Base-by-base conservation (phyloP, 768 basidiomycete species). In the Lyophyllum atratum region DNA sequence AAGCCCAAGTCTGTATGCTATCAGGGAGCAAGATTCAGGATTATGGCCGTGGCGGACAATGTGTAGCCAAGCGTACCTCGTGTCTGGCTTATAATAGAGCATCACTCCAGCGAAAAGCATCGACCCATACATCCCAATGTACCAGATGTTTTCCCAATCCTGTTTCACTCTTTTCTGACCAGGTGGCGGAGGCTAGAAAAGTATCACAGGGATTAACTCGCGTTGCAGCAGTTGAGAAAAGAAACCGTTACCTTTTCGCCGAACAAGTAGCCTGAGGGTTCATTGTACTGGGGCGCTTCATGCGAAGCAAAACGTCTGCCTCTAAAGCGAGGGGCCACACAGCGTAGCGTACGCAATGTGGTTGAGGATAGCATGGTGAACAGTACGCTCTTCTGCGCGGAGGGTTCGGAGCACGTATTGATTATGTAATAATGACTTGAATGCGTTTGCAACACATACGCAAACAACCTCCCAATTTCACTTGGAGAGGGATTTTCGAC, bases 1-100 rank as follows among this genome's bases (percentile, higher is more conserved):
- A 74, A 29, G 95, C 95, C 94, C 95, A 97, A 1, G 88, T 85
- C 74, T 93, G 90, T 74, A 97, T 90, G 69, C 94, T 97, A 65
- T 34, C 7, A 21, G 17, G 46, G 31, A 60, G 34, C 25, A 48
- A 21, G 24, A 43, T 29, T 56, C 22, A 53, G 50, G 22, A 44
- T 47, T 54, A 45, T 52, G 49, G 10, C 26, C 12, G 46, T 29
- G 11, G 24, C 12, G 19, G 29, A 34, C 12, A 42, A 34, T 48
- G 33, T 3, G 34, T 49, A 46, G 31, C 17, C 4, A 44, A 31
- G 60, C 89, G 58, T 62, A 94, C 94, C 90, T 93, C 17, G 92
- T 94, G 68, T 96, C 92, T 2, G 94, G 94, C 74, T 95, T 95
- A 78, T 94, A 95, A 73, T 93, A 92, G 24, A 93, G 74, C 69